Conservation (phyloP, 129 eudicot species). For the carrot (Daucus carota) region DNA sequence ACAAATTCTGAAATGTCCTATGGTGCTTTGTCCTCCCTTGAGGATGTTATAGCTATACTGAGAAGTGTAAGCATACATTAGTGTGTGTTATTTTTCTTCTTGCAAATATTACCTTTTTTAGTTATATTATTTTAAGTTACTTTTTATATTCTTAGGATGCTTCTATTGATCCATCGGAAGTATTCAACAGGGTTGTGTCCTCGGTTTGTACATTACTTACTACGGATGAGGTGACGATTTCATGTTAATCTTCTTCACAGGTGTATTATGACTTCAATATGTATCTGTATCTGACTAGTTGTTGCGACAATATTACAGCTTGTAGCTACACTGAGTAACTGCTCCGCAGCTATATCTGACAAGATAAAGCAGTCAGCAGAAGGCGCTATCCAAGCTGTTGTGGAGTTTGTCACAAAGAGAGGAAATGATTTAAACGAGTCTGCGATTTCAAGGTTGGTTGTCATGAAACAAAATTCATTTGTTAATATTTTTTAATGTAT, state of each 20-base stretch:
- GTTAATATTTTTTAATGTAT: neutral
- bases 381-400: constrained; percentile 89
- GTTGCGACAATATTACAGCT: constrained; percentile 43
- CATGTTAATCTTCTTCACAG: neutral
- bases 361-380: constrained; percentile 86
- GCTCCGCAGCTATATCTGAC: constrained; percentile 88
- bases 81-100: neutral
- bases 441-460: constrained; percentile 68
- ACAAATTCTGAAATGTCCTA: constrained; percentile 62
- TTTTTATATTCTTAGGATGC: constrained; percentile 56
- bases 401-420: constrained; percentile 68
- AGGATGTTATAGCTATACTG: constrained; percentile 87
- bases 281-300: neutral
- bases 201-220: constrained; percentile 75
- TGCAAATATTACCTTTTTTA: neutral
- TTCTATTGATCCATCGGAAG: constrained; percentile 95
- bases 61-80: constrained; percentile 56
- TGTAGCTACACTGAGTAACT: constrained; percentile 64
- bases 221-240: constrained; percentile 66
- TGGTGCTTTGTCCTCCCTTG: constrained; percentile 81
- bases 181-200: constrained; percentile 78
- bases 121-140: neutral
- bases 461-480: constrained; percentile 6
- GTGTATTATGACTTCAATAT: neutral
- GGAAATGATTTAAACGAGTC: constrained; percentile 74